Evolutionary conservation across 208 protist genomes (phyloP).

Genomic region (Borovskyia barvae): DNA sequence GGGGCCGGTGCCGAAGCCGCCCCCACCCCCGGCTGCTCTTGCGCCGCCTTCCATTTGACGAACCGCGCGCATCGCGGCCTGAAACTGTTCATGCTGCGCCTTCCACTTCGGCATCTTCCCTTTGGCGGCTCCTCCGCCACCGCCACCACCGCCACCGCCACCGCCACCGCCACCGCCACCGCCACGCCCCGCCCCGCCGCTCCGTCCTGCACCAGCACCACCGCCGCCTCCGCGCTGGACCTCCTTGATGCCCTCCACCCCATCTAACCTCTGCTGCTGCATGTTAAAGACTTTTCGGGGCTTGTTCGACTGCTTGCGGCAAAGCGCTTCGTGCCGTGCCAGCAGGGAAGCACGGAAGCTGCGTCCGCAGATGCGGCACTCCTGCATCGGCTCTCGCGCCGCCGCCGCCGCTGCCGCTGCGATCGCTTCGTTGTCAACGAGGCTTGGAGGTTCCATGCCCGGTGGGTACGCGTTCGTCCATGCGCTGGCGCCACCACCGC

Average conservation of each 20-base stretch:
- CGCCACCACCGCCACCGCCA: slow-evolving; percentile 1
- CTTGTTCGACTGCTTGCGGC: slow-evolving; percentile 53
- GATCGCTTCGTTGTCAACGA: slow-evolving; percentile 25
- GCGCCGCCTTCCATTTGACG: slow-evolving; percentile 26
- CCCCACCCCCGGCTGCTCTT: slow-evolving; percentile 7
- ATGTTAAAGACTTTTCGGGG: slow-evolving; percentile 70
- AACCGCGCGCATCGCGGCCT: slow-evolving; percentile 84
- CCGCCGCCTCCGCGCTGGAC: slow-evolving; percentile 18
- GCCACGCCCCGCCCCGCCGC: slow-evolving; percentile 6
- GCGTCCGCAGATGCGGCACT: slow-evolving; percentile 65
- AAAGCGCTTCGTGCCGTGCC: slow-evolving; percentile 58
- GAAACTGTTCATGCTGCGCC: slow-evolving; percentile 87
- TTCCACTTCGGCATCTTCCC: slow-evolving; percentile 88
- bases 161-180: slow-evolving; percentile 4
- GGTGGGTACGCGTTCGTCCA: slow-evolving; percentile 48
- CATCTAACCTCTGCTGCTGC: slow-evolving; percentile 62
- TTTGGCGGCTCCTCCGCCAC: slow-evolving; percentile 30
- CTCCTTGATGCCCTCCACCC: slow-evolving; percentile 72
- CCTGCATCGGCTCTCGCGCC: slow-evolving; percentile 44
- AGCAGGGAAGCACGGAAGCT: slow-evolving; percentile 72
- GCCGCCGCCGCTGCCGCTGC: slow-evolving; percentile 37
- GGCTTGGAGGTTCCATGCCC: slow-evolving; percentile 18
- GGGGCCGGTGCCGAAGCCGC: slow-evolving; percentile 14
- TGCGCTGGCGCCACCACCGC: slow-evolving; percentile 18
- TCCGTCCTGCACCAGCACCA: neutral